These are phyloP conservation scores for Epicoccum sorghinum DNA, from an alignment of 2,329 filamentous ascomycete species.

Conservation along the genomic window DNA sequence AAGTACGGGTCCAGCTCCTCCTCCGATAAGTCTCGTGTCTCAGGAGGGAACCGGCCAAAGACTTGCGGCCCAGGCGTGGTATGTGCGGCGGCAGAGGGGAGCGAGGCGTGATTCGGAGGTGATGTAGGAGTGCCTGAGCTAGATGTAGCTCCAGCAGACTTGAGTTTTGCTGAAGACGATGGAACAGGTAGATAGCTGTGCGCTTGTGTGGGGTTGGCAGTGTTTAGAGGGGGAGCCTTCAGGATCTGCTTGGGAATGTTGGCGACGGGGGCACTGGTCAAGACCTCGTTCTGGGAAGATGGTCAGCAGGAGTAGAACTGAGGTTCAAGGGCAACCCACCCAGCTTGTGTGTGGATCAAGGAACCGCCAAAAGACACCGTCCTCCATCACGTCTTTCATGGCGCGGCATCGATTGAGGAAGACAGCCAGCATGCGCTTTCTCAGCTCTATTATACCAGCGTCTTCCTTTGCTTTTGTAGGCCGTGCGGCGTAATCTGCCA, in stretches of 20 bases:
- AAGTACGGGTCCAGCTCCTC: conserved; percentile 96
- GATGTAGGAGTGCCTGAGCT: conserved; percentile 61
- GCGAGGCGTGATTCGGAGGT: conserved; percentile 57
- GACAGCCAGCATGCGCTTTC: conserved; percentile 95
- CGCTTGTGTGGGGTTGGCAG: conserved; percentile 87
- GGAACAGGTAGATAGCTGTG: conserved; percentile 90
- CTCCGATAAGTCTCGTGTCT: conserved; percentile 77
- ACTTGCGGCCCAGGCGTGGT: conserved; percentile 66
- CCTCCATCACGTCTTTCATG: conserved; percentile 90
- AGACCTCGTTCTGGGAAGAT: conserved; percentile 79
- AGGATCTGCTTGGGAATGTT: conserved; percentile 93
- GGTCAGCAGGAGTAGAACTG: conserved; percentile 4
- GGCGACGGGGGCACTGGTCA: conserved; percentile 86
- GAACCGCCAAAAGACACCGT: conserved; percentile 98
- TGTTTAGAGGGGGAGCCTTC: conserved; percentile 92
- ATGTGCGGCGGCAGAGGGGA: conserved; percentile 62
- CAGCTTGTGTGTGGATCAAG: conserved; percentile 98
- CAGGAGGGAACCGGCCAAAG: conserved; percentile 81
- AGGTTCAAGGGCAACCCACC: conserved; percentile 61
- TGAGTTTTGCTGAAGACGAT: conserved; percentile 83
- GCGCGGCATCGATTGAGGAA: conserved; percentile 91
- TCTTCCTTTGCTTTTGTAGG: conserved; percentile 98
- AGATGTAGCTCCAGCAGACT: conserved; percentile 55
- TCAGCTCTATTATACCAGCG: conserved; percentile 91
- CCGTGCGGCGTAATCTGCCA: conserved; percentile 98